phyloP scores from a whole-genome alignment of 2,329 filamentous ascomycete species.

The Aspergillus luchuensis region DNA sequence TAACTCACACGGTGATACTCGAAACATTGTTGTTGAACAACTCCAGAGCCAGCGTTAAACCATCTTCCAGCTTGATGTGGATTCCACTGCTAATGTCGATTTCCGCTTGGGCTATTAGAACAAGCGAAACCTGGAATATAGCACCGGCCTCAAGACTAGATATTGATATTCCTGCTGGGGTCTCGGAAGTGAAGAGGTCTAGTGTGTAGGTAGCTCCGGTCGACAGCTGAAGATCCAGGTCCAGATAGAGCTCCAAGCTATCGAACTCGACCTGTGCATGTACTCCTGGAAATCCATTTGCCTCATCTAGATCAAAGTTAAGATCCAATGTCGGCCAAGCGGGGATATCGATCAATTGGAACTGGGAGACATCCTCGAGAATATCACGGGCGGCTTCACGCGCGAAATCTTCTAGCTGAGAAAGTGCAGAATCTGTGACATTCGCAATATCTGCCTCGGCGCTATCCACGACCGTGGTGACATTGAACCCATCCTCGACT shows the following conservation, averaged over 20 bases:
- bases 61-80: constrained; percentile 11
- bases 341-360: constrained; percentile 4
- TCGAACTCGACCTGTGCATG: constrained; percentile 7
- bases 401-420: background rate
- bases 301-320: constrained; percentile 4
- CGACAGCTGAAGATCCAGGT: constrained; percentile 11
- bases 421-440: background rate
- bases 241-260: constrained; percentile 11
- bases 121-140: constrained; percentile 9
- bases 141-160: constrained; percentile 4
- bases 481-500: background rate
- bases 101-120: constrained; percentile 11
- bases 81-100: constrained; percentile 13
- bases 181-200: constrained; percentile 10
- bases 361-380: background rate
- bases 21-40: constrained; percentile 10
- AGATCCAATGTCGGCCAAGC: constrained; percentile 12
- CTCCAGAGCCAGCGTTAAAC: constrained; percentile 3
- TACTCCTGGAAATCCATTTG: background rate
- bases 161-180: background rate
- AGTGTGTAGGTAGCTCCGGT: constrained; percentile 12
- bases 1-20: constrained; percentile 10
- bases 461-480: background rate
- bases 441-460: constrained; percentile 3
- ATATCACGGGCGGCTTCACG: background rate